Percentiles rank a stretch among this genome's conserved stretches.
These are phyloP conservation scores for Boletus eberwhitei DNA, from an alignment of 768 basidiomycete genomes.

Conservation along the genomic window DNA sequence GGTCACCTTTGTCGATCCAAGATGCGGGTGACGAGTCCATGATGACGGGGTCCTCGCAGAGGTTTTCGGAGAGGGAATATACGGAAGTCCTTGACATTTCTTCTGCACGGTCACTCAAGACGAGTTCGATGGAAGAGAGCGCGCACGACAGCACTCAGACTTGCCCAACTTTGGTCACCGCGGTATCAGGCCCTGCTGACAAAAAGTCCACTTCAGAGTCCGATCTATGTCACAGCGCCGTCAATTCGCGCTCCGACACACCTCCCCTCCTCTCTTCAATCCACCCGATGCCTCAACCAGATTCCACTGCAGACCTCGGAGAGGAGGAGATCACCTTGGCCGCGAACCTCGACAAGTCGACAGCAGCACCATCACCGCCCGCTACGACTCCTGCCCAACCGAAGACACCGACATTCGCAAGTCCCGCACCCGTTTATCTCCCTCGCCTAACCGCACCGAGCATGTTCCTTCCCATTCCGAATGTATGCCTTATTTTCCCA, in stretches of 20 bases:
- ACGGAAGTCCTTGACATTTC: conserved; percentile 25
- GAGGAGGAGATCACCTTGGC: conserved; percentile 41
- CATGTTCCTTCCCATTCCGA: conserved; percentile 87
- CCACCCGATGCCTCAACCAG: conserved; percentile 1
- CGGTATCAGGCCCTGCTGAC: background rate
- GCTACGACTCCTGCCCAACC: conserved; percentile 45
- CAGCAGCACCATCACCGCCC: conserved; percentile 47
- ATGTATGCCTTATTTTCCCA: conserved; percentile 58
- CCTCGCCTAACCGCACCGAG: conserved; percentile 68
- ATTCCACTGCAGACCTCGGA: background rate
- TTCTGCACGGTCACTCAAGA: conserved; percentile 1
- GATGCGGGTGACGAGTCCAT: background rate
- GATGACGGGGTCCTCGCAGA: background rate
- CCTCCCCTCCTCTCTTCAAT: background rate
- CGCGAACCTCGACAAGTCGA: conserved; percentile 49
- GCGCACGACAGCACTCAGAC: background rate
- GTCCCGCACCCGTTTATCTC: conserved; percentile 44
- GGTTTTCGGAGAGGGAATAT: background rate
- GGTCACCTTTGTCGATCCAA: background rate
- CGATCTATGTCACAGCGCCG: background rate
- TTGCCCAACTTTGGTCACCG: conserved; percentile 16
- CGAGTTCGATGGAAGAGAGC: background rate
- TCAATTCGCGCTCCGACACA: conserved; percentile 11
- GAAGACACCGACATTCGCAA: background rate
- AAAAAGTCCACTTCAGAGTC: conserved; percentile 12